Evolutionary conservation across 768 basidiomycete species (phyloP), one percentile per base, ranked within the genome.

Genomic region (Flagelloscypha sp.): DNA sequence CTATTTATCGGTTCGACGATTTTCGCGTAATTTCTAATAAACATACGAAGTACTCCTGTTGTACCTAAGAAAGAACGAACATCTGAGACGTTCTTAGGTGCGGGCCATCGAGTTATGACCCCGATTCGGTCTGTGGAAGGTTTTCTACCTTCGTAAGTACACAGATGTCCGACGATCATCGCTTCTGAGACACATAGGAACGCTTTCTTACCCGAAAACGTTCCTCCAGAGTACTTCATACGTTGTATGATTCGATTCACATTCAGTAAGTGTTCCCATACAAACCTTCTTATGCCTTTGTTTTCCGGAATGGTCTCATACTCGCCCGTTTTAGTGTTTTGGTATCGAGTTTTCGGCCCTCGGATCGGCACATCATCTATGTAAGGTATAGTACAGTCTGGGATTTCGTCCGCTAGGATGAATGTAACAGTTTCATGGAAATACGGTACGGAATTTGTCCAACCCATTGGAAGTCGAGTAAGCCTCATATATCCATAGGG

Each of bases 251-350:
- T 37, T 0, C 58, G 24, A 34, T 71, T 60, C 7, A 67, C 19
- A 28, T 54, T 50, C 3, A 45, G 22, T 8, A 64, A 43, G 19
- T 65, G 61, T 35, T 68, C 60, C 53, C 57, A 70, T 0, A 67
- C 46, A 29, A 68, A 70, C 0, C 52, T 37, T 0, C 56, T 35
- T 7, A 0, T 47, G 10, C 27, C 59, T 44, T 30, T 47, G 8
- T n/a, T 46, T 27, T 6, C 21, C 1, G n/a, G 41, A 1, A 59
- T 47, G 0, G 40, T 50, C 16, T 62, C 45, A 23, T 41, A 54
- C 0, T 11, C 16, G 0, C 53, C 44, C n/a, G n/a, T n/a, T 17
- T 55, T 49, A 6, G 19, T 4, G 0, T 27, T 2, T 8, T 53
- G 32, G 22, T 59, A 56, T 0, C 38, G 25, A 0, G 52, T 43